Evolutionary conservation across 1,139 yeast genomes (phyloP), one percentile per base, ranked within the genome.

Genomic region (Meyerozyma smithsonii): DNA sequence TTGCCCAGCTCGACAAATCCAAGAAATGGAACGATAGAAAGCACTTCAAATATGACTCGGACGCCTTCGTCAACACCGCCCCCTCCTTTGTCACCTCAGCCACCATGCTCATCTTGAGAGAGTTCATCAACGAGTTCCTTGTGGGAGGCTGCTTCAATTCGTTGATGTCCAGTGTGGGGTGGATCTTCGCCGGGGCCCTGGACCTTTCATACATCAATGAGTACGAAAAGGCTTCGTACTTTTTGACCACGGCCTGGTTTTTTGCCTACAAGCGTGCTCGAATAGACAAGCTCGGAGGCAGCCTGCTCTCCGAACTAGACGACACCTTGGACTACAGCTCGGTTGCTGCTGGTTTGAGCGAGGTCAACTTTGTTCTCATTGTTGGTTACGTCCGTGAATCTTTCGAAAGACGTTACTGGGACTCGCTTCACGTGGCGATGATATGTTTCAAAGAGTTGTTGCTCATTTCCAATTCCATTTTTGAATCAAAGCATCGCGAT

Each of bases 141-240:
- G 62, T 79, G 4, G 89, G 87, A 39, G 84, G 89, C 12, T 80
- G 90, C 18, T 88, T 86, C 62, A 86, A 87, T 52, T 79, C 79
- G 23, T 59, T 89, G 30, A 66, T 85, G 34, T 66, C 67, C 28
- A 64, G 74, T 16, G 60, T 81, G 8, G 68, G 84, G 12, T 74
- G 73, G 46, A 59, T 71, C 8, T 54, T 66, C 39, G 56, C 63
- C 11, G 58, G 70, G 68, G 44, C 69, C 55, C 42, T 63, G 58
- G 54, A 85, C 68, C 52, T 65, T 20, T 48, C 54, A 1, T 47
- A 51, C 6, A 48, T 65, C 14, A 71, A 68, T 41, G 62, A 62
- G 17, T 60, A 64, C 36, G 72, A 70, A 38, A 62, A 59, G 34
- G 74, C 77, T 0, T 54, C 57, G 39, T 89, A 75, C 56, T 74